Conservation (phyloP, 495 filamentous ascomycete species). For the Cercophora scortea region DNA sequence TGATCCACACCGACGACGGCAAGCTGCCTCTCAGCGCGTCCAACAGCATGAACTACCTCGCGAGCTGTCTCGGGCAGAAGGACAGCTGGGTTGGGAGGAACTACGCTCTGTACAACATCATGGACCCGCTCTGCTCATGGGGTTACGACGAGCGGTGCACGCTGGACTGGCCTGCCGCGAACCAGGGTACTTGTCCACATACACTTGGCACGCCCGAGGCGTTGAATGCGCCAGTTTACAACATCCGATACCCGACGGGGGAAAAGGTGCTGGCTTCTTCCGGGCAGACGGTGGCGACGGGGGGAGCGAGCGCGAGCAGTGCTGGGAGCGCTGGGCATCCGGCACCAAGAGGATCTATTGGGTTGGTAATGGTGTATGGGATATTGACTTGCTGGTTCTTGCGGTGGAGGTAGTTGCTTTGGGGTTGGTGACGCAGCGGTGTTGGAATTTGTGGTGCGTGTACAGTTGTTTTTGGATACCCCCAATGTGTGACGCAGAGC, state of each 20-base stretch:
- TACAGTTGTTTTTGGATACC: too few species aligned
- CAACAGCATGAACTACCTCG: slow-evolving; percentile 43
- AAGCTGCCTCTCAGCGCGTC: slow-evolving; percentile 41
- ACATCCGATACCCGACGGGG: slow-evolving; percentile 38
- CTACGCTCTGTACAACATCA: slow-evolving; percentile 37
- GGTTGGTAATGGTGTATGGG: too few species aligned
- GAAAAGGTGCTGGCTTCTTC: slow-evolving; percentile 25
- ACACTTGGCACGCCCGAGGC: slow-evolving; percentile 26
- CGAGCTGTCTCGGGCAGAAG: slow-evolving; percentile 30
- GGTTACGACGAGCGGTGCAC: slow-evolving; percentile 37
- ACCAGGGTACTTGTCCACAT: slow-evolving; percentile 34
- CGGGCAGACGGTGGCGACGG: background rate
- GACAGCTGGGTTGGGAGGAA: slow-evolving; percentile 37
- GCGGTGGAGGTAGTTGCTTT: too few species aligned
- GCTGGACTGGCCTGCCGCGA: slow-evolving; percentile 38
- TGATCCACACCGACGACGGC: slow-evolving; percentile 32
- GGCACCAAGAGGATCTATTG: too few species aligned
- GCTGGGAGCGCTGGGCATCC: too few species aligned
- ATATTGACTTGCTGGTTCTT: too few species aligned
- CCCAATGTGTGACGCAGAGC: too few species aligned
- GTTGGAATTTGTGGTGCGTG: too few species aligned
- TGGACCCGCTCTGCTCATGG: slow-evolving; percentile 35
- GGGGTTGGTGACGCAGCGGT: too few species aligned
- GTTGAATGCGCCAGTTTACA: slow-evolving; percentile 34
- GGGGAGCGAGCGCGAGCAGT: background rate